Percentiles rank a stretch among this genome's conserved stretches.
phyloP scores from a whole-genome alignment of 108 stramenopile species.

The Pseudonitzschia multiseries region DNA sequence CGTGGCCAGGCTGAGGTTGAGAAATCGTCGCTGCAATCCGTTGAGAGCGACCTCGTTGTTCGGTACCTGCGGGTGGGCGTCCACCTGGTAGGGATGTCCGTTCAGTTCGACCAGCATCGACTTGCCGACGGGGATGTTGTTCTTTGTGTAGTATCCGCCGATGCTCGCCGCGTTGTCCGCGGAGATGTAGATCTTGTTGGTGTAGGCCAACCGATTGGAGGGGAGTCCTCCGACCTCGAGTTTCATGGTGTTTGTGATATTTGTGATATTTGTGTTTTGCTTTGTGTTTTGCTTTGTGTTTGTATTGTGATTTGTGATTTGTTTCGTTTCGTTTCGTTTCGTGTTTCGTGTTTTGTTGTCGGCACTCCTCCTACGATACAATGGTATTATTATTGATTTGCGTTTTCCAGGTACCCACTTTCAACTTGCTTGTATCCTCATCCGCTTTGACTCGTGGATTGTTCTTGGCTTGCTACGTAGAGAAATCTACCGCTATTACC shows the following conservation, averaged over 20 bases:
- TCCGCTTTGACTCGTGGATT: too few species aligned
- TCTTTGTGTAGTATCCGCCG: slow-evolving; percentile 25
- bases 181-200: slow-evolving; percentile 83
- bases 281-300: neutral
- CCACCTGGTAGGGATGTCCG: slow-evolving; percentile 74
- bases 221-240: slow-evolving; percentile 82
- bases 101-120: slow-evolving; percentile 57
- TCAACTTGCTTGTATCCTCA: too few species aligned
- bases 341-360: too few species aligned
- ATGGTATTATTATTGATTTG: too few species aligned
- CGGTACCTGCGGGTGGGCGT: slow-evolving; percentile 59
- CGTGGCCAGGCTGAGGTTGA: slow-evolving; percentile 56
- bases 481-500: too few species aligned
- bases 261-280: neutral
- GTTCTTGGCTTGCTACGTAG: too few species aligned
- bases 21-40: slow-evolving; percentile 79
- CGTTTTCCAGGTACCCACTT: too few species aligned
- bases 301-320: neutral
- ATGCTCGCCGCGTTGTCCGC: slow-evolving; percentile 50
- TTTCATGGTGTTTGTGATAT: slow-evolving; percentile 25
- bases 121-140: slow-evolving; percentile 38
- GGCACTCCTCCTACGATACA: too few species aligned
- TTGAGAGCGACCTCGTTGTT: slow-evolving; percentile 77
- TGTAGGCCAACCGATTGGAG: slow-evolving; percentile 80
- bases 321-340: neutral